These are phyloP conservation scores for Gaultheria prostrata DNA, from an alignment of 148 eudicot genomes.

Conservation along the genomic window DNA sequence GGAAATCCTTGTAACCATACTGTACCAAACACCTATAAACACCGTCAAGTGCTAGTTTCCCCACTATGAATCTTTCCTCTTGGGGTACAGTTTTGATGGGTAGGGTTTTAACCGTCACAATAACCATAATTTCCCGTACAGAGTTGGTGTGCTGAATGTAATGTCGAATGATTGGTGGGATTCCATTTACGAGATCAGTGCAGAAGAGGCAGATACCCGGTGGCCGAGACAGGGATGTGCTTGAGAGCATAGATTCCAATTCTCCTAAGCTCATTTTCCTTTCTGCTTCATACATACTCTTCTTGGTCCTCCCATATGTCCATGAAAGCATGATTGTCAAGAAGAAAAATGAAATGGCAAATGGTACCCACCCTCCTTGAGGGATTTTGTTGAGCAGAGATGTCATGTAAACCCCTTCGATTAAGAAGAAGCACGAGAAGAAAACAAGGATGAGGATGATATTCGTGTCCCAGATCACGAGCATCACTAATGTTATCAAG, in stretches of 20 bases:
- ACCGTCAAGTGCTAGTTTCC: conserved; percentile 10
- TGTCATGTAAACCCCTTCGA: conserved; percentile 30
- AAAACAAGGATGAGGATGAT: conserved; percentile 21
- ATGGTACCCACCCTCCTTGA: conserved; percentile 47
- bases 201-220: conserved; percentile 38
- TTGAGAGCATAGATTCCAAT: background rate
- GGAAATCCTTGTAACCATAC: conserved; percentile 15
- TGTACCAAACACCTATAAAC: conserved; percentile 22
- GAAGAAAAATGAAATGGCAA: conserved; percentile 33
- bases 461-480: conserved; percentile 32
- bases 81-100: conserved; percentile 27
- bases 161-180: conserved; percentile 35
- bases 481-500: conserved; percentile 31
- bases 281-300: conserved; percentile 17
- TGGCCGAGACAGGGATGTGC: background rate
- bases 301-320: conserved; percentile 30
- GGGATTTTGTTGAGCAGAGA: conserved; percentile 33
- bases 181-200: conserved; percentile 33
- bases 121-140: conserved; percentile 27
- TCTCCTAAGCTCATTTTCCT: conserved; percentile 13
- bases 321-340: conserved; percentile 10
- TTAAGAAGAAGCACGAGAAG: conserved; percentile 10
- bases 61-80: conserved; percentile 22
- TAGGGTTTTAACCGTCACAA: conserved; percentile 27
- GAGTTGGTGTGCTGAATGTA: conserved; percentile 32